Evolutionary conservation across 129 eudicot species (phyloP).

Genomic region (Centaurea solstitialis): DNA sequence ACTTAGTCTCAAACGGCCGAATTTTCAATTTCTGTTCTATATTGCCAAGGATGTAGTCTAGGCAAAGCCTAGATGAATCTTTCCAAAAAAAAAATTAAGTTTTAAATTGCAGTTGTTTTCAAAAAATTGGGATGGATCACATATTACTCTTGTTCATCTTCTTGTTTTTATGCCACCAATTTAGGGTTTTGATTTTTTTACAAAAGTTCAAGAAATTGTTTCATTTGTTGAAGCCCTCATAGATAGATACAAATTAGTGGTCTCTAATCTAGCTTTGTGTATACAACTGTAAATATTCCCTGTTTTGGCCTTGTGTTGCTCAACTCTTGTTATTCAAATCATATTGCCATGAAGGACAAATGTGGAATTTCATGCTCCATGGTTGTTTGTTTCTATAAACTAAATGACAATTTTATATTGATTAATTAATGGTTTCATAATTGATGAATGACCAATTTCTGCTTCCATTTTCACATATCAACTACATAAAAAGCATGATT

Average conservation of each 20-base stretch:
- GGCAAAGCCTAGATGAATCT: too few relatives aligned
- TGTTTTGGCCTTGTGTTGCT: conserved; percentile 27
- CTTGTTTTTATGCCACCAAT: conserved; percentile 14
- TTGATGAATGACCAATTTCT: neutral
- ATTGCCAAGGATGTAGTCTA: too few relatives aligned
- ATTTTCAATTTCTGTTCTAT: too few relatives aligned
- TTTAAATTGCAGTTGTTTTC: conserved; percentile 11
- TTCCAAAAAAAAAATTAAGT: too few relatives aligned
- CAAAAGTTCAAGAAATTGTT: neutral
- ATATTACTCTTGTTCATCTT: conserved; percentile 6
- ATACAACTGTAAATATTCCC: conserved; percentile 13
- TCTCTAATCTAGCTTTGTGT: neutral
- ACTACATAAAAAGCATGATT: neutral
- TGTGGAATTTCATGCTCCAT: neutral
- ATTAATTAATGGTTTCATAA: neutral
- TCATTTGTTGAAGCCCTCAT: neutral
- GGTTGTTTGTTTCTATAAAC: neutral
- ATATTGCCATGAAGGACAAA: neutral
- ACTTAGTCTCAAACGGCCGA: too few relatives aligned
- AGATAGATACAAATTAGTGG: neutral
- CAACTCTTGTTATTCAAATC: neutral
- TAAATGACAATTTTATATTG: neutral
- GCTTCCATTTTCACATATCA: neutral
- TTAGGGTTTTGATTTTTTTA: neutral
- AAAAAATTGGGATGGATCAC: conserved; percentile 10